These are phyloP conservation scores for Thecaphora thlaspeos DNA, from an alignment of 1,284 basidiomycete species.

Conservation along the genomic window DNA sequence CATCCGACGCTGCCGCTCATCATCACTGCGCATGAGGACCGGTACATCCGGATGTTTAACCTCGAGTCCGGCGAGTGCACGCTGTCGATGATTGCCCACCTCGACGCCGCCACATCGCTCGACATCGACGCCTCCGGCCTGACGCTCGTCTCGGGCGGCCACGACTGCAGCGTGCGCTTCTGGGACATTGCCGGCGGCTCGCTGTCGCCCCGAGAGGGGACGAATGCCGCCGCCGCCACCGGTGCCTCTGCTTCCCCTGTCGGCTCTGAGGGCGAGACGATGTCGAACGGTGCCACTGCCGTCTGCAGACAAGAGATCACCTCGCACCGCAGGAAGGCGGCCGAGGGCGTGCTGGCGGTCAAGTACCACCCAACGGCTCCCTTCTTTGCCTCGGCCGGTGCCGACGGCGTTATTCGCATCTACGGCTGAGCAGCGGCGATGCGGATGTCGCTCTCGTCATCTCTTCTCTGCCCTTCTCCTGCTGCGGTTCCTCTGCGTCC, in stretches of 20 bases:
- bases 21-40: slow-evolving; percentile 89
- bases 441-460: too few relatives aligned
- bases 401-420: slow-evolving; percentile 89
- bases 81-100: slow-evolving; percentile 83
- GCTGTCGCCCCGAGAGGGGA: slow-evolving; percentile 49
- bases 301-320: slow-evolving; percentile 85
- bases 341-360: slow-evolving; percentile 85
- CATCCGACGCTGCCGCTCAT: slow-evolving; percentile 87
- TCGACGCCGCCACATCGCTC: slow-evolving; percentile 84
- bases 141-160: slow-evolving; percentile 82
- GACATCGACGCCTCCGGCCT: slow-evolving; percentile 83
- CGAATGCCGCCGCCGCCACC: not conserved
- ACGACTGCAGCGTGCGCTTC: slow-evolving; percentile 90
- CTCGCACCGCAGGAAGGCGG: slow-evolving; percentile 73
- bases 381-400: slow-evolving; percentile 86
- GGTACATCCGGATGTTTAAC: slow-evolving; percentile 86
- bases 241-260: too few relatives aligned
- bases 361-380: slow-evolving; percentile 80
- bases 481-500: too few relatives aligned
- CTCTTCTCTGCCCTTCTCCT: too few relatives aligned
- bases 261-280: not conserved
- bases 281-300: slow-evolving; percentile 36
- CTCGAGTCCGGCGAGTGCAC: slow-evolving; percentile 77
- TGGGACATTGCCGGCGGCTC: slow-evolving; percentile 78
- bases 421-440: too few relatives aligned